Base-by-base conservation (phyloP, 768 basidiomycete genomes). In the Boletus edulis region DNA sequence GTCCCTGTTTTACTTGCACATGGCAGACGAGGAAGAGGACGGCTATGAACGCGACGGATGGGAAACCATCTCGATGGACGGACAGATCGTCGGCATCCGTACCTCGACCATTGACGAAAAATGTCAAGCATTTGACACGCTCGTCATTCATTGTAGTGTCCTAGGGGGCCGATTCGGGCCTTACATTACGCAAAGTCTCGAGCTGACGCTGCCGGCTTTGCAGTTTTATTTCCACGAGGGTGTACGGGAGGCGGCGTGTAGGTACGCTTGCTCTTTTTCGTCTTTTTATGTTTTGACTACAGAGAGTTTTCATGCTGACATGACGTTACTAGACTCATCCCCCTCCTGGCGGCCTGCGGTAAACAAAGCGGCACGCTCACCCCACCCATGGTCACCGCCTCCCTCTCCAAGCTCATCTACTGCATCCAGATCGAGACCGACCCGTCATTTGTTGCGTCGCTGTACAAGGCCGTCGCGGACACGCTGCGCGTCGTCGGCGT, bases 31-130 rank as follows among this genome's bases (percentile, higher is more conserved):
- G 6, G 78, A 82, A 8, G 82, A 83, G 10, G 76, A 75, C 9
- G 60, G 67, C 1, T 78, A 80, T 43, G 84, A 86, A 22, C 78
- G 82, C 13, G 87, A 91, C 18, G 88, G 89, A 11, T 92, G 85
- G 85, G 89, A 89, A 63, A 89, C 85, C 2, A 79, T 92, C 56
- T 76, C 78, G 7, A 82, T 91, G 77, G 88, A 91, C 46, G 91
- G 91, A 0, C 85, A 86, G 46, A 80, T 82, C 17, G 78, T 91
- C 24, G 88, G 87, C 2, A 89, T 93, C 58, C 81, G 86, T 51
- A 93, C 90, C 3, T 84, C 88, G 0, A 82, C 83, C 1, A 84
- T 94, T 62, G 91, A 93, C 64, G 90, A 94, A 61, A 93, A 93
- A 64, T 90, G 89, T 54, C 87, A 90, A 64, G 91, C 91, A 3